Evolutionary conservation across 1,139 yeast genomes (phyloP), one percentile per base, ranked within the genome.

Genomic region (Blastobotrys serpentis): DNA sequence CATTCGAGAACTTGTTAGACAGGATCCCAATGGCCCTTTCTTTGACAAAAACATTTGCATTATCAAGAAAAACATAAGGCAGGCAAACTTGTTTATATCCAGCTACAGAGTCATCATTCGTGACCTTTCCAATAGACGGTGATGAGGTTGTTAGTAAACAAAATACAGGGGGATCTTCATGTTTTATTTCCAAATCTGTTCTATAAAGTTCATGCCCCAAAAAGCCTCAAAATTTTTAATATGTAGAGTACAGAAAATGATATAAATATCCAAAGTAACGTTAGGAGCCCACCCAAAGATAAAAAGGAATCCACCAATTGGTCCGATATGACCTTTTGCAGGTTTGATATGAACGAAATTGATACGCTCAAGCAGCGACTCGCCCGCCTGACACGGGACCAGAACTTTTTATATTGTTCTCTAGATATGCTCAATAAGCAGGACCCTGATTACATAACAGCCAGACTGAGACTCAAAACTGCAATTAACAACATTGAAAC

Each of bases 31-130:
- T 26, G 48, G 30, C 22, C 50, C 50, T 4, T 26, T n/a, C 25
- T 46, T 46, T 26, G 16, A 41, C 2, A 25, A 36, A 8, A 44
- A 43, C 22, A 25, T 49, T 13, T 30, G 41, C 14, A 32, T 33
- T 14, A 32, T 46, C 29, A 46, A 44, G 29, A 33, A 47, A 11
- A 43, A 43, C 14, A 49, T 49, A 23, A 37, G 47, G 2, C 52
- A 46, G 26, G 43, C 48, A 2, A 49, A 49, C 21, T 44, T 49
- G 37, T 49, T 49, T 21, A 46, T 46, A 13, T 49, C 50, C 21
- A 43, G 50, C 32, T 49, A 49, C 33, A 25, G 43, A 23, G 47
- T 49, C 8, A 34, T 49, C n/a, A 45, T 46, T 18, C 30, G 42
- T 6, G 51, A 48, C 30, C 30, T 43, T 4, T 29, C 41, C 11